phyloP scores from a whole-genome alignment of 495 filamentous ascomycete genomes.

The Penicillium maclennaniae region DNA sequence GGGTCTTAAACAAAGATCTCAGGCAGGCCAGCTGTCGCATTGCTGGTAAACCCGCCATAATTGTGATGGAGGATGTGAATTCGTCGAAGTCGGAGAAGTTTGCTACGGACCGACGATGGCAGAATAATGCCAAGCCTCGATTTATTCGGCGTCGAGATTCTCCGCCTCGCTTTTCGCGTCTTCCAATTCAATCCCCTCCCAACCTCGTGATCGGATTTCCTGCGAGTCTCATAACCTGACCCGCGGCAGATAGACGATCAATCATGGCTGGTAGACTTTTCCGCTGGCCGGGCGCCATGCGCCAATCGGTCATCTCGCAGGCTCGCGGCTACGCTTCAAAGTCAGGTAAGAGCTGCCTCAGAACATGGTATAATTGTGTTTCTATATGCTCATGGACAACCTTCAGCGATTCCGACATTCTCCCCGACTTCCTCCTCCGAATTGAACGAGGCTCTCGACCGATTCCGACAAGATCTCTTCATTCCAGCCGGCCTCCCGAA shows the following conservation, averaged over 20 bases:
- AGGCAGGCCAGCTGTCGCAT: slow-evolving; percentile 67
- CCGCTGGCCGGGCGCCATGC: slow-evolving; percentile 31
- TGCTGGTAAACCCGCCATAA: slow-evolving; percentile 57
- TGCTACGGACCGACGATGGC: slow-evolving; percentile 29
- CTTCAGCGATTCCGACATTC: slow-evolving; percentile 46
- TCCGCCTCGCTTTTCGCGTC: slow-evolving; percentile 10
- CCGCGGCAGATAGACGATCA: neutral
- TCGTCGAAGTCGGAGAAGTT: slow-evolving; percentile 30
- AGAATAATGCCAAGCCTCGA: slow-evolving; percentile 44
- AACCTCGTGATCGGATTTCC: neutral
- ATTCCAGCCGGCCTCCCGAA: slow-evolving; percentile 57
- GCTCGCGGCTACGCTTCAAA: slow-evolving; percentile 31
- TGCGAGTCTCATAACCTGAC: neutral
- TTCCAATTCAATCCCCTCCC: neutral
- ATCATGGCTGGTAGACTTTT: slow-evolving; percentile 43
- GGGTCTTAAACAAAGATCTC: slow-evolving; percentile 49
- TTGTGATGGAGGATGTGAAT: slow-evolving; percentile 20
- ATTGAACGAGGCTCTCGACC: slow-evolving; percentile 48
- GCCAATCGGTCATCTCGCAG: slow-evolving; percentile 33
- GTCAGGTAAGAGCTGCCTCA: slow-evolving; percentile 24
- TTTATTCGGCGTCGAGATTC: slow-evolving; percentile 14
- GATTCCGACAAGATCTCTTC: slow-evolving; percentile 61
- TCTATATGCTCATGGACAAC: neutral
- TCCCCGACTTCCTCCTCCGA: slow-evolving; percentile 46
- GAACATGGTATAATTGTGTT: neutral